These are phyloP conservation scores for Penicillium lividum DNA, from an alignment of 495 filamentous ascomycete genomes.

Conservation along the genomic window DNA sequence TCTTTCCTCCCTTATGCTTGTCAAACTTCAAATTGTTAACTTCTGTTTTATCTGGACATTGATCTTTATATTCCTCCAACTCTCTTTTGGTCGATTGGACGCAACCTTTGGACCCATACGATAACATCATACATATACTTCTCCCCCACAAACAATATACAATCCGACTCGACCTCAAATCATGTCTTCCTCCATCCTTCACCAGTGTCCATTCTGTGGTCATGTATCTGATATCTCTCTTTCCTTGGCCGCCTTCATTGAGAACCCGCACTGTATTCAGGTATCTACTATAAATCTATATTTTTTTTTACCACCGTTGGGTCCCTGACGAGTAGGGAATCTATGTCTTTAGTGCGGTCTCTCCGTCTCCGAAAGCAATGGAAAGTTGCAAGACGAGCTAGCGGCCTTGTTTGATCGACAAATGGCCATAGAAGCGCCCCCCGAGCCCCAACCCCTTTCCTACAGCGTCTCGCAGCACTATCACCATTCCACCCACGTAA, in stretches of 20 bases:
- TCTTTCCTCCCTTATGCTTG: not conserved
- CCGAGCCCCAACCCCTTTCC: slow-evolving; percentile 39
- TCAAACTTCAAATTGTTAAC: not conserved
- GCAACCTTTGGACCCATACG: not conserved
- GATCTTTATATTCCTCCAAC: not conserved
- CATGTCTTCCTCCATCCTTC: slow-evolving; percentile 40
- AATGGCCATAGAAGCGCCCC: slow-evolving; percentile 42
- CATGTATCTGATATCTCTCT: slow-evolving; percentile 38
- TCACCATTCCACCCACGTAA: slow-evolving; percentile 65
- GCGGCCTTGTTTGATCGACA: slow-evolving; percentile 65
- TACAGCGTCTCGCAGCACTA: slow-evolving; percentile 78
- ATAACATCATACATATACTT: not conserved
- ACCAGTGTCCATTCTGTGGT: slow-evolving; percentile 41
- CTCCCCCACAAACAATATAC: not conserved
- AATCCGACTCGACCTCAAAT: not conserved
- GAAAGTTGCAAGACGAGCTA: slow-evolving; percentile 65
- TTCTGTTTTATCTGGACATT: not conserved
- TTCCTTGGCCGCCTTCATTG: slow-evolving; percentile 32
- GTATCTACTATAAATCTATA: slow-evolving; percentile 20
- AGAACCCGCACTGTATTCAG: slow-evolving; percentile 40
- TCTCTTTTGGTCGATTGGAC: not conserved
- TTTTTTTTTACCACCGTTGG: not conserved
- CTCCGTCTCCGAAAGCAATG: slow-evolving; percentile 42
- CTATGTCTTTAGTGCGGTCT: slow-evolving; percentile 36
- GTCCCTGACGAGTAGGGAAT: slow-evolving; percentile 6